Base-by-base conservation (phyloP, 2,329 filamentous ascomycete species). In the Aureobasidium sp. region DNA sequence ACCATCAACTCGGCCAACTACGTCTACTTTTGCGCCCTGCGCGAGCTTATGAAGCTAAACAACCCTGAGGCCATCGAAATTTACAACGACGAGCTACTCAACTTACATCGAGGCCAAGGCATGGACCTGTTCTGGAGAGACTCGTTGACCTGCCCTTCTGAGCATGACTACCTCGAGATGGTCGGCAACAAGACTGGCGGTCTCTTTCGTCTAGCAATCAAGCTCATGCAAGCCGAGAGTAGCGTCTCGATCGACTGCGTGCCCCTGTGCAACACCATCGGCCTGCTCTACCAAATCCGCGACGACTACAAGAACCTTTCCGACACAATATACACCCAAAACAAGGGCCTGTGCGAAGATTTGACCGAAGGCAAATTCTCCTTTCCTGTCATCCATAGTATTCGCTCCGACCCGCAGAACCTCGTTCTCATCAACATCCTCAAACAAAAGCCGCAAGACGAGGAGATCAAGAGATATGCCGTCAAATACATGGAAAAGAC, bases 311-410 rank as follows among this genome's bases (percentile, higher is more conserved):
- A 91, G 74, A 97, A 97, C 74, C 85, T 99, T 47, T 75, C 74
- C 59, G 72, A 77, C 44, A 71, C 74, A 2, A 73, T 70, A 70
- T 97, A 97, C 79, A 87, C 86, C 41, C 81, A 88, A 66, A 93
- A 96, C 75, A 97, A 97, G 78, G 94, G 93, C 55, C 84, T 96
- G 68, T 96, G 90, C 75, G 93, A 97, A 78, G 94, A 97, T 75
- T 78, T 97, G 68, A 97, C 91, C 0, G 94, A 97, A 78, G 93
- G 93, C 66, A 97, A 97, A 81, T 97, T 97, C 78, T 93, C 88
- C 29, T 97, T 97, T 73, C 91, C 92, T 44, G 87, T 97, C 70
- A 96, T 97, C 70, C 93, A 97, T 77, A 88, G 89, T 73, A 95
- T 97, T 68, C 89, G 90, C 65, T 77, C 87, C 64, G 84, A 91